A percentile compares a stretch with the other conserved stretches of the same genome.
These are phyloP conservation scores for Ustilago crameri DNA, from an alignment of 1,284 basidiomycete genomes.

Conservation along the genomic window DNA sequence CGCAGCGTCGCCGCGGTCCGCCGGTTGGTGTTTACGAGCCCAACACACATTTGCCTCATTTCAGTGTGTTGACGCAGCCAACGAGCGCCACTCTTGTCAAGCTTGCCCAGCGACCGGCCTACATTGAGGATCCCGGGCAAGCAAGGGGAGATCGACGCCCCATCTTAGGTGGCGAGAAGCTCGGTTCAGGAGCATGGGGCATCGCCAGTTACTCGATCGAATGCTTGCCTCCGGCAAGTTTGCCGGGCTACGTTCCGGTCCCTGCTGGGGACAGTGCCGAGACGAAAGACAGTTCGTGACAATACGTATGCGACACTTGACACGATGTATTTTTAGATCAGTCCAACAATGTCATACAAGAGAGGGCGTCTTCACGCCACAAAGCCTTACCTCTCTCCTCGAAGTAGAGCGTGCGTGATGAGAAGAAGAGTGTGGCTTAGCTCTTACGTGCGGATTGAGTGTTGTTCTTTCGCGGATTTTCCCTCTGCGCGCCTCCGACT, in stretches of 20 bases:
- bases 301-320: no score
- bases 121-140: constrained; percentile 25
- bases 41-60: constrained; percentile 59
- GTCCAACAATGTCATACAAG: background rate
- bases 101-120: constrained; percentile 34
- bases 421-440: background rate
- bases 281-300: background rate
- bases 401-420: no score
- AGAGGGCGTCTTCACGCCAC: background rate
- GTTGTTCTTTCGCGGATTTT: background rate
- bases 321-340: constrained; percentile 12
- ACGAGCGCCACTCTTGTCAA: constrained; percentile 40
- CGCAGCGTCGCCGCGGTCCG: constrained; percentile 46
- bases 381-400: no score
- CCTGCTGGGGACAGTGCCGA: constrained; percentile 16
- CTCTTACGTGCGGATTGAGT: background rate
- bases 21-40: constrained; percentile 66
- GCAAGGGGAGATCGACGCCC: constrained; percentile 35
- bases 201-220: constrained; percentile 47
- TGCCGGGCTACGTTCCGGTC: constrained; percentile 19
- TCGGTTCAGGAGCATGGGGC: constrained; percentile 53
- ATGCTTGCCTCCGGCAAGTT: constrained; percentile 18
- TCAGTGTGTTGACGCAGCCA: constrained; percentile 56
- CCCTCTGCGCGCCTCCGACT: no score
- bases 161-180: constrained; percentile 48